phyloP scores from a whole-genome alignment of 192 early-diverging fungal species.

The Umbelopsis sp. region DNA sequence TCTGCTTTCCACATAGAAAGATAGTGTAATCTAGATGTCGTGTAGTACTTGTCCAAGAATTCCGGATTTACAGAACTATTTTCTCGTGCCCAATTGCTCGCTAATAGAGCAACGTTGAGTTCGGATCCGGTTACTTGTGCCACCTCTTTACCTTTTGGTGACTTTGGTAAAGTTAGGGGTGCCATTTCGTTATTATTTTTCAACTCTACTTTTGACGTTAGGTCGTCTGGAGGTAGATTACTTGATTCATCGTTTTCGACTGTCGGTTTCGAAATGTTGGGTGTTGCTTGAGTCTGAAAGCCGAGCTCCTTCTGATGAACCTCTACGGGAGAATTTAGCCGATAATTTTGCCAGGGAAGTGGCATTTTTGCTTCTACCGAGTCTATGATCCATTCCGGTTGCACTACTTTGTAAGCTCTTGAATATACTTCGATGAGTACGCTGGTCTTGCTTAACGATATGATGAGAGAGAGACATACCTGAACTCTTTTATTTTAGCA shows the following conservation, averaged over 20 bases:
- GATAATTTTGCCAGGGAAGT: slow-evolving; percentile 71
- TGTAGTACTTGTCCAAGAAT: slow-evolving; percentile 67
- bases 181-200: background rate
- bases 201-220: background rate
- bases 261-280: background rate
- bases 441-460: background rate
- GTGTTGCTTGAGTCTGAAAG: background rate
- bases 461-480: slow-evolving; percentile 21
- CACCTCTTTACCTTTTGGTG: slow-evolving; percentile 7
- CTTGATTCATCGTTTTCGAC: slow-evolving; percentile 11
- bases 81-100: slow-evolving; percentile 44
- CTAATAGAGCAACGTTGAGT: slow-evolving; percentile 34
- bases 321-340: slow-evolving; percentile 25
- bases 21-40: slow-evolving; percentile 75
- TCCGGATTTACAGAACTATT: slow-evolving; percentile 42
- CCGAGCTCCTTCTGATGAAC: slow-evolving; percentile 20
- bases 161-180: background rate
- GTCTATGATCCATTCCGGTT: slow-evolving; percentile 79
- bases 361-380: slow-evolving; percentile 56
- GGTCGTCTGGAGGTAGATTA: background rate
- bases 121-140: slow-evolving; percentile 11
- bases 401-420: slow-evolving; percentile 67
- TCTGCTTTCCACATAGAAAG: slow-evolving; percentile 82
- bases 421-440: background rate
- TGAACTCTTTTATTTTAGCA: slow-evolving; percentile 65